phyloP scores from a whole-genome alignment of 2,329 filamentous ascomycete species.

The Fusarium torreyae region DNA sequence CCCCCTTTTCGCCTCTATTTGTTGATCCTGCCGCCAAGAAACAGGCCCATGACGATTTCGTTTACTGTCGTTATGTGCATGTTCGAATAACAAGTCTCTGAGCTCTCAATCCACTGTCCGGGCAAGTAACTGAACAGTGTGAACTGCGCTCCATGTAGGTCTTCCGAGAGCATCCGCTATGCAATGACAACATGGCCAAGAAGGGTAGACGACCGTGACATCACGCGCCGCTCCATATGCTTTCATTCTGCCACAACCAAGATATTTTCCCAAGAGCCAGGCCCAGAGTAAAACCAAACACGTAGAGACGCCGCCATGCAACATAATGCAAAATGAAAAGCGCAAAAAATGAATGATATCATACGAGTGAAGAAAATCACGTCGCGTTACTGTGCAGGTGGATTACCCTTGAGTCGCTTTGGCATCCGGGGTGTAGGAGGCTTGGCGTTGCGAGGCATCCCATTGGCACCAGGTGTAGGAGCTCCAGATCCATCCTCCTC shows the following conservation, averaged over 20 bases:
- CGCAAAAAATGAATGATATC: conserved; percentile 4
- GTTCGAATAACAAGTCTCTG: conserved; percentile 14
- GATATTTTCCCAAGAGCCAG: conserved; percentile 44
- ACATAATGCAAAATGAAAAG: conserved; percentile 53
- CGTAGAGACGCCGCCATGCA: conserved; percentile 57
- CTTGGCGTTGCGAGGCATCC: conserved; percentile 67
- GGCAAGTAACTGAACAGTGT: not conserved
- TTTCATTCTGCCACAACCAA: conserved; percentile 42
- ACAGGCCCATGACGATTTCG: conserved; percentile 35
- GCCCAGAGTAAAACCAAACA: conserved; percentile 35
- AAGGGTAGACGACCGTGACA: conserved; percentile 21
- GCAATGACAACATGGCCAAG: conserved; percentile 24
- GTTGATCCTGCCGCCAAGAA: conserved; percentile 30
- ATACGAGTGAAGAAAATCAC: conserved; percentile 6
- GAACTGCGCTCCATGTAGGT: conserved; percentile 9
- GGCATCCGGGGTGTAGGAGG: conserved; percentile 70
- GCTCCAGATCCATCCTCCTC: conserved; percentile 66
- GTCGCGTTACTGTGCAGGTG: conserved; percentile 50
- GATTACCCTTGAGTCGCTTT: conserved; percentile 68
- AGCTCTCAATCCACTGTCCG: not conserved
- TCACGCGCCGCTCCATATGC: conserved; percentile 42
- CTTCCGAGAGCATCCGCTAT: conserved; percentile 24
- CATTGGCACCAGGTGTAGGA: conserved; percentile 67
- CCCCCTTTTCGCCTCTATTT: conserved; percentile 38
- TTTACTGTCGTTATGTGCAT: conserved; percentile 38